These are phyloP conservation scores for Blepharisma stoltei DNA, from an alignment of 73 alveolate species.

Conservation along the genomic window DNA sequence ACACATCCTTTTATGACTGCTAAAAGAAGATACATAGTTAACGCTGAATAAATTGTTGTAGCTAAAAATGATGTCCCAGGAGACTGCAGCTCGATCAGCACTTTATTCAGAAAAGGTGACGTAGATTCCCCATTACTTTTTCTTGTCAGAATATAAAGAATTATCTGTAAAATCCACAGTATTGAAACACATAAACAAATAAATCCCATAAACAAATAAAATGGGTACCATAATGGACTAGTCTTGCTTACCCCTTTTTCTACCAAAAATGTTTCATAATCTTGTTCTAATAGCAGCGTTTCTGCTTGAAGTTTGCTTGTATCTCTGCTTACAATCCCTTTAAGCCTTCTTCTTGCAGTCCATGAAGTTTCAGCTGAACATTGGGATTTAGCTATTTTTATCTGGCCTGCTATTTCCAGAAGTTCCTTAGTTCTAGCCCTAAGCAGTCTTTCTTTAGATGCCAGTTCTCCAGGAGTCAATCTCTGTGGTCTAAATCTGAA, in stretches of 20 bases:
- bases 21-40: conserved; percentile 64
- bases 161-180: conserved; percentile 62
- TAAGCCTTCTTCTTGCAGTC: conserved; percentile 45
- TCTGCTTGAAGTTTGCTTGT: conserved; percentile 41
- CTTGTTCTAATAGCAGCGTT: conserved; percentile 46
- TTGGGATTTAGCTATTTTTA: conserved; percentile 32
- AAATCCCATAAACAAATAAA: conserved; percentile 56
- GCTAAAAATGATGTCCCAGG: conserved; percentile 65
- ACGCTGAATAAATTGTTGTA: conserved; percentile 55
- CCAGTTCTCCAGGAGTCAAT: conserved; percentile 51
- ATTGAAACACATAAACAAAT: conserved; percentile 42
- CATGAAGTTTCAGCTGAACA: conserved; percentile 34
- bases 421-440: conserved; percentile 51
- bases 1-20: conserved; percentile 80
- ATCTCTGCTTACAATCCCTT: conserved; percentile 30
- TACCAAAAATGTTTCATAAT: conserved; percentile 40
- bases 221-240: conserved; percentile 58
- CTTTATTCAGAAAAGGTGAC: conserved; percentile 64
- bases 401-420: conserved; percentile 31
- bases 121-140: conserved; percentile 54
- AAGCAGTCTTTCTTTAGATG: conserved; percentile 43
- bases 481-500: conserved; percentile 67
- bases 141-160: conserved; percentile 34
- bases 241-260: conserved; percentile 41
- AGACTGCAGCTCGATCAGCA: conserved; percentile 62